Evolutionary conservation across 1,284 basidiomycete genomes (phyloP).

Genomic region (Rhodotorula sp.): DNA sequence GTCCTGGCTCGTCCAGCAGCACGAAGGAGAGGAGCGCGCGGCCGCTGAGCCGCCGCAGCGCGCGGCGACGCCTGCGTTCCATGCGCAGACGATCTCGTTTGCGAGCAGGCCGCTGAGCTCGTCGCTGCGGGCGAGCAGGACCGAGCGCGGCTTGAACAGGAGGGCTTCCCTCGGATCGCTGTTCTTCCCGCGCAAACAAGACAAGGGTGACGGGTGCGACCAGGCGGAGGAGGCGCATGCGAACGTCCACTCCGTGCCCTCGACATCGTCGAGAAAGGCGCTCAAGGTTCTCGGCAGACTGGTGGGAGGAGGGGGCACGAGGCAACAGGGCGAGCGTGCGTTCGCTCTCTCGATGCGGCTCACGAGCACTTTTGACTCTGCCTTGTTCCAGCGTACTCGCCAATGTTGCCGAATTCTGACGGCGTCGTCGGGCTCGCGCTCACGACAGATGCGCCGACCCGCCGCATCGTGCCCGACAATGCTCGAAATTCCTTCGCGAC

Average conservation of each 20-base stretch:
- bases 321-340: not conserved
- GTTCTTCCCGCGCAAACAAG: not conserved
- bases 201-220: no score
- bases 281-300: not conserved
- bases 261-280: constrained; percentile 3
- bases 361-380: no score
- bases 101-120: not conserved
- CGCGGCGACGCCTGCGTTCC: no score
- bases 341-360: no score
- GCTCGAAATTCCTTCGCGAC: constrained; percentile 20
- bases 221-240: not conserved
- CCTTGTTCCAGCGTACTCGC: not conserved
- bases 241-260: not conserved
- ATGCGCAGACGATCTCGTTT: not conserved
- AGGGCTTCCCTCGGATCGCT: not conserved
- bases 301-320: not conserved
- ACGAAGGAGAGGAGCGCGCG: not conserved
- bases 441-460: constrained; percentile 23
- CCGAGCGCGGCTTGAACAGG: not conserved
- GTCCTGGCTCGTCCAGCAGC: not conserved
- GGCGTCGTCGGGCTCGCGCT: constrained; percentile 21
- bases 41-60: no score
- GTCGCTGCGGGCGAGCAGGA: not conserved
- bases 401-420: not conserved
- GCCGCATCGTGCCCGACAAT: constrained; percentile 20